Conservation (phyloP, 2,329 filamentous ascomycete species). For the Pezicula rhizophila region DNA sequence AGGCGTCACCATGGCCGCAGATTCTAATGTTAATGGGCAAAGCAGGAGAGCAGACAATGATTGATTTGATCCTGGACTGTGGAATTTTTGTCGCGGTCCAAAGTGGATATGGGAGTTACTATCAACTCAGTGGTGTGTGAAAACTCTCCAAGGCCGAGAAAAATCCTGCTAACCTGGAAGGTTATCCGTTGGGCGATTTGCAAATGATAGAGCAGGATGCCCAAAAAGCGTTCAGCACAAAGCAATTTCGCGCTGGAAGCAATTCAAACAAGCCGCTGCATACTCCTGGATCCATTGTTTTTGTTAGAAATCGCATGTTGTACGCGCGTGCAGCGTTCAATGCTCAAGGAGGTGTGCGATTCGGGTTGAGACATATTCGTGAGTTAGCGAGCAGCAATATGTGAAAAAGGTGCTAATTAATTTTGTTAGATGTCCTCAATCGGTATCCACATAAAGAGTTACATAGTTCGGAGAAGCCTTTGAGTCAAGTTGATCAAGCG, state of each 20-base stretch:
- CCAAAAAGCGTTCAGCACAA: too few species aligned
- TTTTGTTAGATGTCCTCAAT: constrained; percentile 67
- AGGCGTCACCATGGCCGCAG: constrained; percentile 66
- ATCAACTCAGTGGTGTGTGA: constrained; percentile 69
- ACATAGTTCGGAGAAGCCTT: not conserved
- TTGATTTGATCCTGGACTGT: constrained; percentile 69
- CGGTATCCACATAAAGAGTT: constrained; percentile 42
- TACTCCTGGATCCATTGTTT: constrained; percentile 52
- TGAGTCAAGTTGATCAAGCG: not conserved
- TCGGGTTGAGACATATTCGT: constrained; percentile 80
- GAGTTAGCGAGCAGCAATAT: constrained; percentile 29
- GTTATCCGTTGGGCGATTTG: constrained; percentile 23
- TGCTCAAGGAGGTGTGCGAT: constrained; percentile 57
- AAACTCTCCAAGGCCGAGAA: constrained; percentile 2
- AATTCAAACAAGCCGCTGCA: constrained; percentile 26
- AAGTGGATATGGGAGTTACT: constrained; percentile 57
- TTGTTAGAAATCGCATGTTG: constrained; percentile 79
- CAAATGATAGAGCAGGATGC: constrained; percentile 8
- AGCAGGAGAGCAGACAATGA: constrained; percentile 71
- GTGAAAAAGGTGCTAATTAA: constrained; percentile 17
- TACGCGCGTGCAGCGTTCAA: constrained; percentile 74
- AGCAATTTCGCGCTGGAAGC: constrained; percentile 2
- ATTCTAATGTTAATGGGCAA: constrained; percentile 68
- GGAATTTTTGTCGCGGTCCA: constrained; percentile 66
- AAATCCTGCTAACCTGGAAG: constrained; percentile 13